Percentiles rank a stretch among this genome's conserved stretches.
phyloP scores from a whole-genome alignment of 2,329 filamentous ascomycete genomes.

The Aspergillus chevalieri region DNA sequence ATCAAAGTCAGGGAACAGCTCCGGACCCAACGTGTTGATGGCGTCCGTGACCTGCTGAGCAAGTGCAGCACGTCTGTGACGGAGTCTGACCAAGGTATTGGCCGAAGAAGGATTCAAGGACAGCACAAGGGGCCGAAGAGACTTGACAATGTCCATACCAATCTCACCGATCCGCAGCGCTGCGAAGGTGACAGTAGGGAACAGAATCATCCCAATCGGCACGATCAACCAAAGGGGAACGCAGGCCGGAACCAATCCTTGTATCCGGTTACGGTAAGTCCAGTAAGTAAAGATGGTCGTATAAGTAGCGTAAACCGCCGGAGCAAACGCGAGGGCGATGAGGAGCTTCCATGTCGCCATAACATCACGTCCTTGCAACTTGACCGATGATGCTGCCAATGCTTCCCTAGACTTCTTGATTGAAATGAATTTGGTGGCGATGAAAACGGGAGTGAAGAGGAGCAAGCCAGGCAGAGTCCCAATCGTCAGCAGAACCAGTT shows the following conservation, averaged over 20 bases:
- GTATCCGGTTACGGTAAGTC: slow-evolving; percentile 73
- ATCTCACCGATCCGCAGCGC: slow-evolving; percentile 92
- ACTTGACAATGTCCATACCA: slow-evolving; percentile 99
- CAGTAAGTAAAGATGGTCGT: slow-evolving; percentile 67
- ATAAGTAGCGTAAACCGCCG: slow-evolving; percentile 75
- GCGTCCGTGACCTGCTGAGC: slow-evolving; percentile 78
- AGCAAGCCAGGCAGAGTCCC: slow-evolving; percentile 80
- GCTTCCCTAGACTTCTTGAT: slow-evolving; percentile 76
- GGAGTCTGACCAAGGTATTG: slow-evolving; percentile 75
- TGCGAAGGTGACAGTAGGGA: slow-evolving; percentile 84
- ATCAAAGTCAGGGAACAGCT: slow-evolving; percentile 96
- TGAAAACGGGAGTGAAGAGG: slow-evolving; percentile 83
- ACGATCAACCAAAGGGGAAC: slow-evolving; percentile 75
- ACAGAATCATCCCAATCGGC: slow-evolving; percentile 68
- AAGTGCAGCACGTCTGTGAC: slow-evolving; percentile 64
- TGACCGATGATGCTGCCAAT: slow-evolving; percentile 77
- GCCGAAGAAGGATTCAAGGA: slow-evolving; percentile 78
- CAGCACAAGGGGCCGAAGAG: slow-evolving; percentile 76
- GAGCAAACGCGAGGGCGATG: slow-evolving; percentile 77
- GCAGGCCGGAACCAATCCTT: slow-evolving; percentile 73
- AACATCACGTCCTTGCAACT: slow-evolving; percentile 80
- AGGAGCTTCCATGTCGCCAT: slow-evolving; percentile 93
- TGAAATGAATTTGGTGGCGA: slow-evolving; percentile 75
- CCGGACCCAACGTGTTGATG: slow-evolving; percentile 91
- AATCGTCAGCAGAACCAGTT: slow-evolving; percentile 68